phyloP scores from a whole-genome alignment of 2,329 filamentous ascomycete species.

The Byssochlamys sp. region DNA sequence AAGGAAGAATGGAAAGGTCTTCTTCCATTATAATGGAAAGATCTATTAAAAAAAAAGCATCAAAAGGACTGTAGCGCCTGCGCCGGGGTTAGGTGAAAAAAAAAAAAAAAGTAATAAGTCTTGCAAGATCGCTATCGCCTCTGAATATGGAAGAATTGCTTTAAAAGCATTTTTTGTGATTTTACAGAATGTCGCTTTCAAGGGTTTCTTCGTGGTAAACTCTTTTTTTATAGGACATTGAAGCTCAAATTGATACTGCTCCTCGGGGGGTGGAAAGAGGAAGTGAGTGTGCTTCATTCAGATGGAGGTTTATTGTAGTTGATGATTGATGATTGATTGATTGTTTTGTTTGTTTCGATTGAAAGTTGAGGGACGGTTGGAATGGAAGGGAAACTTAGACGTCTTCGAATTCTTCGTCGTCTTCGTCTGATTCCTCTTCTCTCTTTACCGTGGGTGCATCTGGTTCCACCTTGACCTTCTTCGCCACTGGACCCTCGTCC shows the following conservation, averaged over 20 bases:
- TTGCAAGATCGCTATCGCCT: not conserved
- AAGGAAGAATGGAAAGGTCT: not conserved
- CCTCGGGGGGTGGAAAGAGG: constrained; percentile 2
- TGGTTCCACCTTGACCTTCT: constrained; percentile 35
- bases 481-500: constrained; percentile 31
- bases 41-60: not conserved
- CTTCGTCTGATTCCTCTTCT: constrained; percentile 32
- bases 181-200: not conserved
- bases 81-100: not conserved
- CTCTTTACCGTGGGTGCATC: constrained; percentile 20
- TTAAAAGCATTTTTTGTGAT: not conserved
- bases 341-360: not conserved
- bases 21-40: not conserved
- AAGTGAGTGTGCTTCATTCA: not conserved
- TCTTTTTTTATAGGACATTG: not conserved
- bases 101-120: not conserved
- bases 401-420: constrained; percentile 38
- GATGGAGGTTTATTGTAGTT: too few relatives aligned
- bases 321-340: too few relatives aligned
- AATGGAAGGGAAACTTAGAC: constrained; percentile 17
- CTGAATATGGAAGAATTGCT: not conserved
- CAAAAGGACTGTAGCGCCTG: not conserved
- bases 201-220: not conserved
- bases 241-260: not conserved
- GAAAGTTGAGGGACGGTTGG: not conserved